A percentile compares a stretch with the other conserved stretches of the same genome.
phyloP scores from a whole-genome alignment of 495 filamentous ascomycete species.

The Penicillium coprophilum region DNA sequence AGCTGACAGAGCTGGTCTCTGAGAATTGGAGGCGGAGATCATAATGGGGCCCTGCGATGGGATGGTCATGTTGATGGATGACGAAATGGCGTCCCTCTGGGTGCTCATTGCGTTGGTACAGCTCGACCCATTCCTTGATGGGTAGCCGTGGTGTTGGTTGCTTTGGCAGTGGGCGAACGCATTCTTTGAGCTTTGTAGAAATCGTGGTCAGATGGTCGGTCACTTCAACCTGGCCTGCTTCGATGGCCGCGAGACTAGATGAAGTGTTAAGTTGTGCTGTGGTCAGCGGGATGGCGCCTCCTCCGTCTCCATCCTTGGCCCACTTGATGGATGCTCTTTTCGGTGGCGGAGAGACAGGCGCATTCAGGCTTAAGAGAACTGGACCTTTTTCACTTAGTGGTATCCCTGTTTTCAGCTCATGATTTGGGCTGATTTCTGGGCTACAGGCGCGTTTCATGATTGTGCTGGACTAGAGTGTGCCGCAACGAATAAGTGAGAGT shows the following conservation, averaged over 20 bases:
- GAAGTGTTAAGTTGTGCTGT: neutral
- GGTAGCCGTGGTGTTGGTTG: slow-evolving; percentile 36
- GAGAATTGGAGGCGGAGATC: slow-evolving; percentile 68
- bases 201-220: slow-evolving; percentile 56
- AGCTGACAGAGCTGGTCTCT: slow-evolving; percentile 59
- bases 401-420: neutral
- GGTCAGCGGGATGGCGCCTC: neutral
- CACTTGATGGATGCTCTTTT: neutral
- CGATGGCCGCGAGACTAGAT: slow-evolving; percentile 49
- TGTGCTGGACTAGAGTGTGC: neutral
- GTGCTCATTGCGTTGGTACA: slow-evolving; percentile 54
- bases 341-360: slow-evolving; percentile 22
- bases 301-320: neutral
- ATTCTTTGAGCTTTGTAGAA: slow-evolving; percentile 39
- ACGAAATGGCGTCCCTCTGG: slow-evolving; percentile 58
- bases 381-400: neutral
- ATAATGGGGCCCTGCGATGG: slow-evolving; percentile 62
- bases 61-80: slow-evolving; percentile 70
- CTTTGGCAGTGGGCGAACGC: slow-evolving; percentile 5
- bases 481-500: neutral
- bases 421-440: slow-evolving; percentile 12
- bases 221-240: slow-evolving; percentile 55
- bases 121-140: slow-evolving; percentile 46
- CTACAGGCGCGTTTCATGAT: slow-evolving; percentile 23
- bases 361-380: slow-evolving; percentile 11